phyloP scores from a whole-genome alignment of 129 eudicot species.

The Tagetes erecta region DNA sequence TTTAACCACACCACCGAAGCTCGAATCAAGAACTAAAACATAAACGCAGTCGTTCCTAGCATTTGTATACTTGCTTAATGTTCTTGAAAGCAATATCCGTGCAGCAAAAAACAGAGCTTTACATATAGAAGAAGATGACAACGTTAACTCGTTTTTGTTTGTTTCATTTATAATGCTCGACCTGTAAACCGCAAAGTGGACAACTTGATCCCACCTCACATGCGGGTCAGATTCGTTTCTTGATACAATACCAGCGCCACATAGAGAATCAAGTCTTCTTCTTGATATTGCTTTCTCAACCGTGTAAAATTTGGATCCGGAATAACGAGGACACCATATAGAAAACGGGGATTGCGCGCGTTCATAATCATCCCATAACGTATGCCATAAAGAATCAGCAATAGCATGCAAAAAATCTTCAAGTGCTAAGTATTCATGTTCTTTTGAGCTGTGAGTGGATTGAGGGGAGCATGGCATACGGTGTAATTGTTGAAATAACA shows the following conservation, averaged over 20 bases:
- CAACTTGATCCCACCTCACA: constrained; percentile 77
- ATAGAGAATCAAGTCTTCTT: constrained; percentile 53
- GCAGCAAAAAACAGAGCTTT: constrained; percentile 74
- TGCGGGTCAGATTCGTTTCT: constrained; percentile 47
- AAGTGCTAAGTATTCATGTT: constrained; percentile 68
- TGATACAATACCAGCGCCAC: constrained; percentile 71
- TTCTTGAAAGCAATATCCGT: constrained; percentile 73
- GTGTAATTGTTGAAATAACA: constrained; percentile 72
- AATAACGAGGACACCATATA: constrained; percentile 62
- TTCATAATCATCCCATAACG: constrained; percentile 62
- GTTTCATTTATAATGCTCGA: constrained; percentile 46
- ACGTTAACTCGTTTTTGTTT: constrained; percentile 49
- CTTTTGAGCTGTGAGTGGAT: constrained; percentile 53
- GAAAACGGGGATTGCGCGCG: constrained; percentile 55
- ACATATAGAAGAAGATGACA: constrained; percentile 52
- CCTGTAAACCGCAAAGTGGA: constrained; percentile 66
- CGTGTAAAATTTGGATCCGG: constrained; percentile 76
- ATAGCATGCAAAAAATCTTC: constrained; percentile 85
- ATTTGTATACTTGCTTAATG: constrained; percentile 49
- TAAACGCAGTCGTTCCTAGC: constrained; percentile 54
- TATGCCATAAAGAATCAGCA: constrained; percentile 73
- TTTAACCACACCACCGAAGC: constrained; percentile 76
- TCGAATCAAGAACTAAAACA: constrained; percentile 70
- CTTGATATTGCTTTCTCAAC: constrained; percentile 73
- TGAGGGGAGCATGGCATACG: constrained; percentile 80